phyloP scores from a whole-genome alignment of 768 basidiomycete genomes.

The Xerocomus potaroensis region DNA sequence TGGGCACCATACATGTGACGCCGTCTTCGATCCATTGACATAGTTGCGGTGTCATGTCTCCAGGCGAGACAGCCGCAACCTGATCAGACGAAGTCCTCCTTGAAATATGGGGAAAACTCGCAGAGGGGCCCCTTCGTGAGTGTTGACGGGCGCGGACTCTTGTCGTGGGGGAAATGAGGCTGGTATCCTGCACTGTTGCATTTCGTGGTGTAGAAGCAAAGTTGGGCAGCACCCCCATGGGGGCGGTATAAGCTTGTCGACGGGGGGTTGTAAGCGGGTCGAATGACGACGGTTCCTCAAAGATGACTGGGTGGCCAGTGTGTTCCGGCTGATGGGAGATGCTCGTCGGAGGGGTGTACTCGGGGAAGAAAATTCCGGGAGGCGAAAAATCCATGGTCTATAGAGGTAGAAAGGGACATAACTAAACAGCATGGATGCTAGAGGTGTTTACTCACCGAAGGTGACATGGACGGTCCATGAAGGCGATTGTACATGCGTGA shows the following conservation, averaged over 20 bases:
- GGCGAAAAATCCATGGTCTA: too few relatives aligned
- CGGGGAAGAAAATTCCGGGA: too few relatives aligned
- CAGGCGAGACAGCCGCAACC: background rate
- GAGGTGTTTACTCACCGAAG: too few relatives aligned
- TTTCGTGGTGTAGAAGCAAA: background rate
- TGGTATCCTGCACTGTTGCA: background rate
- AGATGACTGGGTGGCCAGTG: background rate
- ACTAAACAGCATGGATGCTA: too few relatives aligned
- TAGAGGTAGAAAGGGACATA: too few relatives aligned
- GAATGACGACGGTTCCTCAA: background rate
- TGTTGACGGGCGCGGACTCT: background rate
- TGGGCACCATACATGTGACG: background rate
- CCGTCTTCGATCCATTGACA: constrained; percentile 15
- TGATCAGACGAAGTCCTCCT: constrained; percentile 2
- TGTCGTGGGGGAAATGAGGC: too few relatives aligned
- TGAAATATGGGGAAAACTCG: background rate
- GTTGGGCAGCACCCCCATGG: background rate
- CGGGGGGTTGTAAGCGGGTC: background rate
- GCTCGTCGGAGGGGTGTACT: background rate
- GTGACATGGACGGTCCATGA: too few relatives aligned
- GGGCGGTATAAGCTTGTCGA: background rate
- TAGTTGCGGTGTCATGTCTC: background rate
- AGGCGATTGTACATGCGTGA: too few relatives aligned
- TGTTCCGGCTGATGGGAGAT: too few relatives aligned
- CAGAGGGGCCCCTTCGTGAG: background rate